Evolutionary conservation across 192 early-diverging fungal species (phyloP), one percentile per base, ranked within the genome.

Genomic region (Mortierella hygrophila): DNA sequence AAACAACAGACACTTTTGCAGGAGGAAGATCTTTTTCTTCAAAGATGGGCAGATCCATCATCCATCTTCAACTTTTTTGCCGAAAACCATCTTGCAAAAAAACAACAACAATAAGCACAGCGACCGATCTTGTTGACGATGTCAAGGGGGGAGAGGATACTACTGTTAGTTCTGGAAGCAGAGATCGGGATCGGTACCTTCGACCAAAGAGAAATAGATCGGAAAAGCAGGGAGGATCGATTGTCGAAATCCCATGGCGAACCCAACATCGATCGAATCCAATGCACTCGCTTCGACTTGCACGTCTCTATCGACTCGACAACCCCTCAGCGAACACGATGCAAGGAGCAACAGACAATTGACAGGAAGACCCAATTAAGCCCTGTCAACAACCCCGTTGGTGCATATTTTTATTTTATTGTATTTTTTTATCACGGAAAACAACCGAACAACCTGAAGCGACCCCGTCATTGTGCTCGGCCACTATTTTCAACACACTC

Each of bases 381-480:
- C 78, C 93, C 99, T 63, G 94, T 96, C 81, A 93, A 92, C 85
- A 79, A 90, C 10, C 10, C 44, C 1, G 13, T 15, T 3, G 42
- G 7, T 0, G 3, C 3, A 46, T 46, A 10, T 44, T 10, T 44
- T 26, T 70, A n/a, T n/a, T n/a, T n/a, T n/a, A n/a, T n/a, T n/a
- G n/a, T 42, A 15, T 65, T 37, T 77, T 29, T 74, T 84, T 77
- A 8, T 23, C 32, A 10, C 16, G 26, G 23, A 32, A 0, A 42
- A 55, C 35, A 3, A 70, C 13, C n/a, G 11, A 29, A 40, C 10
- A 20, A 15, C 16, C 6, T 18, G 15, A 16, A 52, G 49, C 2
- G 35, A 20, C 5, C 20, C 20, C 2, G 3, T 52, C 18, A 6
- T 52, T 15, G 5, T 52, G 49, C 49, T 52, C 20, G 11, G 49